Conservation (phyloP, 177 flowering plant species). For the Vitis hybrid region DNA sequence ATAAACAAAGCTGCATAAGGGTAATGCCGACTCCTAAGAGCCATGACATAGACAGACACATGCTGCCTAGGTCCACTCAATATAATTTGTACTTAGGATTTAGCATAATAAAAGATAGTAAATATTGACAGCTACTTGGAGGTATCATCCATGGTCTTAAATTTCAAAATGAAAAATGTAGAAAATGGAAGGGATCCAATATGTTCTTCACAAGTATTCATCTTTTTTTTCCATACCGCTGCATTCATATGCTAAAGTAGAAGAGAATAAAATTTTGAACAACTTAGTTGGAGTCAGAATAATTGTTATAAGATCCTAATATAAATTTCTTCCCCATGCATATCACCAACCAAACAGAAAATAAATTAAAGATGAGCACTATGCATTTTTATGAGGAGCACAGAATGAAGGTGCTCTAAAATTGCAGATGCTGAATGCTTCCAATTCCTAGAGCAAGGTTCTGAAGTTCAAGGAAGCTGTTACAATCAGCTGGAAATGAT, state of each 20-base stretch:
- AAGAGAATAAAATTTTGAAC: no score
- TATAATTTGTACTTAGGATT: not conserved
- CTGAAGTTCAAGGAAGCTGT: not conserved
- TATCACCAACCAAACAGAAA: not conserved
- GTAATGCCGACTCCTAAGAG: not conserved
- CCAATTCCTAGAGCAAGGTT: not conserved
- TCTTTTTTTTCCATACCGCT: no score
- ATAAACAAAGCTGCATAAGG: conserved; percentile 4
- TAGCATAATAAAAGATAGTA: not conserved
- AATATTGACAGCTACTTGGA: no score
- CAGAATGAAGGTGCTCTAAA: no score
- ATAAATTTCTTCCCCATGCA: not conserved
- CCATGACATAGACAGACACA: not conserved
- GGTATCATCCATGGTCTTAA: no score
- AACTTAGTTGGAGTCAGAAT: not conserved
- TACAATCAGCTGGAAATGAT: not conserved
- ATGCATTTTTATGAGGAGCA: not conserved
- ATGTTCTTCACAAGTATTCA: no score
- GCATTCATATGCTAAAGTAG: no score
- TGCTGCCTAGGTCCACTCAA: not conserved
- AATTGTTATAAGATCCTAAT: not conserved
- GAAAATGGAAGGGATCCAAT: no score
- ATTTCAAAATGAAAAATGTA: no score
- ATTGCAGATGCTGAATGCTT: no score
- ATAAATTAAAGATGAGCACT: not conserved